Conservation (phyloP, 2,329 filamentous ascomycete genomes). For the Claviceps monticola region DNA sequence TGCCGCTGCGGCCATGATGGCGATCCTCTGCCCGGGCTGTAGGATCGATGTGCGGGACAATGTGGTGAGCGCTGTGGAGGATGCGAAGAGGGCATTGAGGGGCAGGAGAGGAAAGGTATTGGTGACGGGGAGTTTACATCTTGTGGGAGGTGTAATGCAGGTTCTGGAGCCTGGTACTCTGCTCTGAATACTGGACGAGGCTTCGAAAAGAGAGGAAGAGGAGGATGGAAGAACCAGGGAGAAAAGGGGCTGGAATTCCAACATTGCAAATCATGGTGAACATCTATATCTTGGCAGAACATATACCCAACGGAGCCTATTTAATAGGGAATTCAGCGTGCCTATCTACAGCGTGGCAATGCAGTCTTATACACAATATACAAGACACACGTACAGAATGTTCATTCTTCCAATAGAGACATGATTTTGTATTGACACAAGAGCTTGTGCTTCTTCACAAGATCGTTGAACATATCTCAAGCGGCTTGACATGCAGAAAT, state of each 20-base stretch:
- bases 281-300: too few species aligned
- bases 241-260: not conserved
- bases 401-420: too few species aligned
- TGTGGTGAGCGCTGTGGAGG: conserved; percentile 54
- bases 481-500: too few species aligned
- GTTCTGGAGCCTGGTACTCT: conserved; percentile 42
- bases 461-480: too few species aligned
- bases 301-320: too few species aligned
- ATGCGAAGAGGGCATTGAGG: conserved; percentile 31
- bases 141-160: conserved; percentile 67
- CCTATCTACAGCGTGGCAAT: too few species aligned
- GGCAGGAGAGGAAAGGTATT: conserved; percentile 35
- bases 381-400: too few species aligned
- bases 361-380: too few species aligned
- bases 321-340: too few species aligned
- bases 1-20: conserved; percentile 48
- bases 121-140: conserved; percentile 72
- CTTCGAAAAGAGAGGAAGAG: not conserved
- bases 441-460: too few species aligned
- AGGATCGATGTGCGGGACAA: conserved; percentile 44
- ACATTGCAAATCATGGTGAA: too few species aligned
- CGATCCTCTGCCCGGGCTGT: conserved; percentile 33
- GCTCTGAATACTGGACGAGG: conserved; percentile 12
- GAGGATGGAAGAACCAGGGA: not conserved
- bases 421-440: too few species aligned